Conservation (phyloP, 805 yeast genomes). For the Cyberlindnera euphorbiae region DNA sequence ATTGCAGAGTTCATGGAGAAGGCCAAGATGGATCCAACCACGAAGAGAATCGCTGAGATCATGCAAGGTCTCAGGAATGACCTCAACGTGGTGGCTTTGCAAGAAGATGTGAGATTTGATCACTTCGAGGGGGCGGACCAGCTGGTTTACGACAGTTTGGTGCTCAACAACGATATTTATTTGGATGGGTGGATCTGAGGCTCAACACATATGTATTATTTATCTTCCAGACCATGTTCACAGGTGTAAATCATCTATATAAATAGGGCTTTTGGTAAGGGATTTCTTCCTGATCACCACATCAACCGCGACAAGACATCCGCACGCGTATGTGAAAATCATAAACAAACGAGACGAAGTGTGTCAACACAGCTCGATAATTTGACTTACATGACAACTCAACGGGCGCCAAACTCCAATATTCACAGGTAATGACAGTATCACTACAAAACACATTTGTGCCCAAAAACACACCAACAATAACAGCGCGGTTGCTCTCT, state of each 20-base stretch:
- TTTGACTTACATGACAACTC: too few relatives aligned
- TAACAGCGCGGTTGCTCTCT: slow-evolving; percentile 12
- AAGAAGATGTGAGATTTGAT: slow-evolving; percentile 23
- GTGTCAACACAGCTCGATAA: too few relatives aligned
- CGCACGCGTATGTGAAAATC: too few relatives aligned
- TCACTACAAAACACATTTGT: slow-evolving; percentile 21
- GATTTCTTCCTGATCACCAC: too few relatives aligned
- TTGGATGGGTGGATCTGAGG: slow-evolving; percentile 14
- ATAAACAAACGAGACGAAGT: too few relatives aligned
- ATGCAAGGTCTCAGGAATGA: slow-evolving; percentile 38
- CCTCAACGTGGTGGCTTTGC: slow-evolving; percentile 32
- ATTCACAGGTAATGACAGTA: slow-evolving; percentile 8
- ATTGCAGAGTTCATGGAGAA: slow-evolving; percentile 23
- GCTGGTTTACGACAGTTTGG: slow-evolving; percentile 20
- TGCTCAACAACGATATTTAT: slow-evolving; percentile 25
- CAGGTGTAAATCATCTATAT: too few relatives aligned
- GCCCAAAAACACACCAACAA: slow-evolving; percentile 14
- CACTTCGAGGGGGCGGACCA: slow-evolving; percentile 20
- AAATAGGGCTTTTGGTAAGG: too few relatives aligned
- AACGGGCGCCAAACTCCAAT: too few relatives aligned
- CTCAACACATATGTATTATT: too few relatives aligned
- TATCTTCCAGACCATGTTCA: too few relatives aligned
- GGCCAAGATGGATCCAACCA: slow-evolving; percentile 35
- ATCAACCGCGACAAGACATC: too few relatives aligned
- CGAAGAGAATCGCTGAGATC: slow-evolving; percentile 38